Conservation (phyloP, 2,329 filamentous ascomycete species). For the Neurospora sp. region DNA sequence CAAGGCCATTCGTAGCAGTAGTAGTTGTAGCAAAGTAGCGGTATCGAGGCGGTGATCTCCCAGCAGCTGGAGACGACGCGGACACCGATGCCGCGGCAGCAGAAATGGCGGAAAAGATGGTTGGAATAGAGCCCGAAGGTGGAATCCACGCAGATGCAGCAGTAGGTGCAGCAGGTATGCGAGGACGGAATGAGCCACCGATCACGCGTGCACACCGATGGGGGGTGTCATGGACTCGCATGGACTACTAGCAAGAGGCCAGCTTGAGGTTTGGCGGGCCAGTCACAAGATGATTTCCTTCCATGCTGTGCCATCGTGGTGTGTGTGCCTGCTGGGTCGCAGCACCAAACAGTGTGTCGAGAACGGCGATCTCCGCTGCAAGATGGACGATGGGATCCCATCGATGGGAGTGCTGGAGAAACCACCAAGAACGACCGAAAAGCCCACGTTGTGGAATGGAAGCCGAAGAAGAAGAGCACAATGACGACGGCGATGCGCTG, state of each 20-base stretch:
- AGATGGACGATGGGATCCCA: not conserved
- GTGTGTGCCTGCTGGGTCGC: not conserved
- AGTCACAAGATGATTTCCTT: slow-evolving; percentile 10
- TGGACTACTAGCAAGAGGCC: slow-evolving; percentile 7
- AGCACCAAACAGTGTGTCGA: not conserved
- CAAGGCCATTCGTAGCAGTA: slow-evolving; percentile 7
- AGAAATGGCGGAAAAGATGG: not conserved
- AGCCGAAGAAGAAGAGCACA: not conserved
- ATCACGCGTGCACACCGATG: slow-evolving; percentile 10
- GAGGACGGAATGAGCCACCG: slow-evolving; percentile 8
- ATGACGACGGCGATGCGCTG: not conserved
- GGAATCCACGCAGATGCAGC: not conserved
- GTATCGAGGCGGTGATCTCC: slow-evolving; percentile 2
- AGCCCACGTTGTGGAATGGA: slow-evolving; percentile 7
- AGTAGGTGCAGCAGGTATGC: not conserved
- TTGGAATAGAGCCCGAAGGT: not conserved
- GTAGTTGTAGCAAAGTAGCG: slow-evolving; percentile 5
- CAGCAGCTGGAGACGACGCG: not conserved
- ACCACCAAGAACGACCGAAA: slow-evolving; percentile 9
- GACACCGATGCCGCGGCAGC: not conserved
- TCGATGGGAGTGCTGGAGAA: not conserved
- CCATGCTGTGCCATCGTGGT: not conserved
- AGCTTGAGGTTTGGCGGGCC: slow-evolving; percentile 5
- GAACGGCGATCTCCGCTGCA: not conserved
- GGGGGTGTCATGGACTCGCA: not conserved